Conservation (phyloP, 805 yeast species). For the Metschnikowia arizonensis region DNA sequence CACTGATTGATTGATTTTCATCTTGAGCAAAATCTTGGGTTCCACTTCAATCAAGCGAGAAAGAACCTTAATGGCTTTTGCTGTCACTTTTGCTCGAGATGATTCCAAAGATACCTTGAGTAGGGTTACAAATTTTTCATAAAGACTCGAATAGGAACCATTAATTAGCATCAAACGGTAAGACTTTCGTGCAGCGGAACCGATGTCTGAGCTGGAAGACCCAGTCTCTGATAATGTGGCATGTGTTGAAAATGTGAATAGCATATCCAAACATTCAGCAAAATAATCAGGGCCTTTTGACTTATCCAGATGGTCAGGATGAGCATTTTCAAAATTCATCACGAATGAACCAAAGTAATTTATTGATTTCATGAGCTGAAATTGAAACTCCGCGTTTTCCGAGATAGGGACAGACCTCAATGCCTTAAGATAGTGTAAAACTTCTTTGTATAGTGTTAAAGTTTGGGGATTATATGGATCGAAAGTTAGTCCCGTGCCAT, state of each 20-base stretch:
- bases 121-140: conserved; percentile 51
- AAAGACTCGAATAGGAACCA: conserved; percentile 21
- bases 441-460: not conserved
- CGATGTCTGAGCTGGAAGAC: not conserved
- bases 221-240: not conserved
- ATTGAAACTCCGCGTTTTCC: conserved; percentile 1
- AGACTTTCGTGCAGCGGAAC: not conserved
- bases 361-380: conserved; percentile 10
- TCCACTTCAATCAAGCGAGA: conserved; percentile 53
- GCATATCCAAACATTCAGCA: conserved; percentile 7
- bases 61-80: conserved; percentile 64
- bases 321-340: not conserved
- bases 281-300: not conserved
- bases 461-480: not conserved
- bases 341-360: not conserved
- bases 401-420: not conserved
- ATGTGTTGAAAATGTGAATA: not conserved
- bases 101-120: conserved; percentile 38
- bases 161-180: conserved; percentile 7
- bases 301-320: not conserved
- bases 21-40: conserved; percentile 45
- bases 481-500: not conserved
- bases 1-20: conserved; percentile 50
- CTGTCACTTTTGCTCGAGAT: conserved; percentile 27
- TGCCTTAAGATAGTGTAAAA: conserved; percentile 6